Conservation (phyloP, 1,139 yeast genomes). For the Geotrichum klebahnii region DNA sequence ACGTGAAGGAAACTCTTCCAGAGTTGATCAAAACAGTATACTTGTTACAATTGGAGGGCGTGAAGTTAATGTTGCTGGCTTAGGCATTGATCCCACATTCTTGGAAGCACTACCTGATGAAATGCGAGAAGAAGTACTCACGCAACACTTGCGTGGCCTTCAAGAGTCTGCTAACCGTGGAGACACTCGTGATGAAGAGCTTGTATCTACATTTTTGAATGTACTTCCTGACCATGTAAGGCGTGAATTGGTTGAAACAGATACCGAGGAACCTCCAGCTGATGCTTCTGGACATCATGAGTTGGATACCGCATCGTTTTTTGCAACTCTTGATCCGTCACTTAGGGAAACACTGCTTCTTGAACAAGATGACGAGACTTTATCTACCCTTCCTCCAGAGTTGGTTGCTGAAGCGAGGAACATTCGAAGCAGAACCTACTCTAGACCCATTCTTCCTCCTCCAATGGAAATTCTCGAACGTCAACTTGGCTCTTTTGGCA, state of each 20-base stretch:
- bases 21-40: slow-evolving; percentile 43
- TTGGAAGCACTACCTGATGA: slow-evolving; percentile 88
- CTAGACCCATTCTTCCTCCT: slow-evolving; percentile 19
- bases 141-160: slow-evolving; percentile 75
- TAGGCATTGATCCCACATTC: slow-evolving; percentile 90
- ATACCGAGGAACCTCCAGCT: slow-evolving; percentile 41
- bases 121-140: slow-evolving; percentile 86
- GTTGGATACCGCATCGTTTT: slow-evolving; percentile 34
- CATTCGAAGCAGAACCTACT: slow-evolving; percentile 30
- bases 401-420: slow-evolving; percentile 38
- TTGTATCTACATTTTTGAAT: slow-evolving; percentile 76
- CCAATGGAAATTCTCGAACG: slow-evolving; percentile 15
- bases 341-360: slow-evolving; percentile 37
- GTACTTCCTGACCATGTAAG: slow-evolving; percentile 76
- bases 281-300: slow-evolving; percentile 32
- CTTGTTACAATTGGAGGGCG: slow-evolving; percentile 73
- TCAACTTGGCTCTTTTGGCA: slow-evolving; percentile 14
- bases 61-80: slow-evolving; percentile 79
- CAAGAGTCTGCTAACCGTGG: slow-evolving; percentile 39
- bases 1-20: slow-evolving; percentile 10
- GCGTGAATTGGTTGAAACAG: slow-evolving; percentile 69
- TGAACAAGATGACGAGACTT: slow-evolving; percentile 38
- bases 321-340: slow-evolving; percentile 40
- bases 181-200: slow-evolving; percentile 50
- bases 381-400: slow-evolving; percentile 36